A percentile compares a stretch with the other conserved stretches of the same genome.
Evolutionary conservation across 495 filamentous ascomycete species (phyloP).

Genomic region (Aspergillus nidulans): DNA sequence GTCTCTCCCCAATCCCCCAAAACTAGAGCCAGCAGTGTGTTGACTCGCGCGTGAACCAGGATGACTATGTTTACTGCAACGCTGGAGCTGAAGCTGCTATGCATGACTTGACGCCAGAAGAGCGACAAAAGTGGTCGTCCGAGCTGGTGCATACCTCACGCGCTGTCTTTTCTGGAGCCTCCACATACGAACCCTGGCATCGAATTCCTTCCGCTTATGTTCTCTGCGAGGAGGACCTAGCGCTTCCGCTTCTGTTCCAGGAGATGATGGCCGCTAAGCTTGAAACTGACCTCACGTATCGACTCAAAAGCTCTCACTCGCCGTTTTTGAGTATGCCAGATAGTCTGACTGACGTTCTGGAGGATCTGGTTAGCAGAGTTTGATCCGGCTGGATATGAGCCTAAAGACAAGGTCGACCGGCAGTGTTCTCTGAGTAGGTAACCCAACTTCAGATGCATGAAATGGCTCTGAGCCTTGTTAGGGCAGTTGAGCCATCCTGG

Average conservation of each 20-base stretch:
- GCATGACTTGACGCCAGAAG: slow-evolving; percentile 21
- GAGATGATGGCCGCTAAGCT: slow-evolving; percentile 26
- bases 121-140: slow-evolving; percentile 18
- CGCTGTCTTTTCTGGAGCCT: slow-evolving; percentile 20
- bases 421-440: background rate
- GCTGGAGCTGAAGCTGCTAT: slow-evolving; percentile 13
- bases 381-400: background rate
- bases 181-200: slow-evolving; percentile 23
- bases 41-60: slow-evolving; percentile 12
- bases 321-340: slow-evolving; percentile 29
- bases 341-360: slow-evolving; percentile 10
- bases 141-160: slow-evolving; percentile 17
- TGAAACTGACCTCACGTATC: slow-evolving; percentile 19
- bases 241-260: slow-evolving; percentile 26
- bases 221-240: slow-evolving; percentile 27
- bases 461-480: too few relatives aligned
- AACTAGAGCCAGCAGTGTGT: background rate
- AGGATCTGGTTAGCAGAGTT: slow-evolving; percentile 1
- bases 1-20: background rate
- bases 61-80: slow-evolving; percentile 21
- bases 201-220: slow-evolving; percentile 30
- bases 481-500: too few relatives aligned
- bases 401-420: background rate
- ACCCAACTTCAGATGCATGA: background rate
- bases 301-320: slow-evolving; percentile 24